These are phyloP conservation scores for Magnaporthiopsis rhizophila DNA, from an alignment of 2,329 filamentous ascomycete genomes.

Conservation along the genomic window DNA sequence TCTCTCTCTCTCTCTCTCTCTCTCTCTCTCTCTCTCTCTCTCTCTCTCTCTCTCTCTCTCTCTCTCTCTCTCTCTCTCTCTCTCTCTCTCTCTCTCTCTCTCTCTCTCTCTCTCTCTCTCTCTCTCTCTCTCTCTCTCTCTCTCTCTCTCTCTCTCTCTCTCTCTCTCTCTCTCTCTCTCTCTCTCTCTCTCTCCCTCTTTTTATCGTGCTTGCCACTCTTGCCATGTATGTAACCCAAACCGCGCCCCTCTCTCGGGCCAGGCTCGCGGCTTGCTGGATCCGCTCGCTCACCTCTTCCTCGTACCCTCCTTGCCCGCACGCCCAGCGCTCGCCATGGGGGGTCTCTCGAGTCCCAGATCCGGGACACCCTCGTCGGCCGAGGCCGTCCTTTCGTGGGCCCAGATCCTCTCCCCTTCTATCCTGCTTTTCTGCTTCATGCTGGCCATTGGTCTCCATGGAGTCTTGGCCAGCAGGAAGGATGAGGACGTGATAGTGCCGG, in stretches of 20 bases:
- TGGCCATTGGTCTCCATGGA: slow-evolving; percentile 43
- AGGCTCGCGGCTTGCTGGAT: background rate
- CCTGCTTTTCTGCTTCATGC: slow-evolving; percentile 44
- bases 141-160: background rate
- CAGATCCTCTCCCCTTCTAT: slow-evolving; percentile 45
- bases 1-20: background rate
- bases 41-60: background rate
- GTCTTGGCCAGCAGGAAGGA: slow-evolving; percentile 42
- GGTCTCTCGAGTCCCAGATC: slow-evolving; percentile 3
- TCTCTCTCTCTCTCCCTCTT: background rate
- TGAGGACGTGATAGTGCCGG: slow-evolving; percentile 37
- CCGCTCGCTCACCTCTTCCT: background rate
- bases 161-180: background rate
- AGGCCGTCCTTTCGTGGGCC: slow-evolving; percentile 35
- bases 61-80: background rate
- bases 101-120: no score
- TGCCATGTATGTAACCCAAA: slow-evolving; percentile 10
- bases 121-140: no score
- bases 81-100: no score
- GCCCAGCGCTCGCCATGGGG: slow-evolving; percentile 1
- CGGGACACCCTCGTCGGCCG: slow-evolving; percentile 23
- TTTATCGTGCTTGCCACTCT: slow-evolving; percentile 7
- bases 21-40: background rate
- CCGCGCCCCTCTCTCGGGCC: background rate
- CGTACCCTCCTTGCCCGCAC: background rate